Conservation (phyloP, 106 monocot genomes). For the Phalaenopsis aphrodite region DNA sequence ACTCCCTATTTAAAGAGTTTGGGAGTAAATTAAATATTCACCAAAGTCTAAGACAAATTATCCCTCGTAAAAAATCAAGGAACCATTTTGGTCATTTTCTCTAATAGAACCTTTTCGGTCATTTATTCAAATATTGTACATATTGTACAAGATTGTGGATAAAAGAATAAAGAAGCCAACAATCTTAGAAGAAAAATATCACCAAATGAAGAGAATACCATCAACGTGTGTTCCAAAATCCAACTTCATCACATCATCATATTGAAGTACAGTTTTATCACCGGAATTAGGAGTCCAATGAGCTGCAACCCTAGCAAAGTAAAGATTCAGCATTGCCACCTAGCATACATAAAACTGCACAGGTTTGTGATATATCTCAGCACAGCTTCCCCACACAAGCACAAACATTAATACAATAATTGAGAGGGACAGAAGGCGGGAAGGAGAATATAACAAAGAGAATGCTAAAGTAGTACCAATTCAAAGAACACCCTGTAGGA, state of each 20-base stretch:
- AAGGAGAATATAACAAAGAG: background rate
- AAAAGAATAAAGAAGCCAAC: background rate
- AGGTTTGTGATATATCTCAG: background rate
- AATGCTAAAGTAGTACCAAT: conserved; percentile 49
- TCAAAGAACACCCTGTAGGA: conserved; percentile 96
- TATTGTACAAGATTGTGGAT: background rate
- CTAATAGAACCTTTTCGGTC: too few relatives aligned
- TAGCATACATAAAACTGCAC: background rate
- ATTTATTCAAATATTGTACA: background rate
- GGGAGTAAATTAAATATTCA: too few relatives aligned
- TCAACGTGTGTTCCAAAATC: conserved; percentile 98
- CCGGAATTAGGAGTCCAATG: conserved; percentile 99
- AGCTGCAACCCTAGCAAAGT: conserved; percentile 82
- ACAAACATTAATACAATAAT: background rate
- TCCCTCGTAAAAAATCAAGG: too few relatives aligned
- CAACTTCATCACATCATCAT: conserved; percentile 99
- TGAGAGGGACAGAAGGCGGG: background rate
- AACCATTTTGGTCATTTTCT: too few relatives aligned
- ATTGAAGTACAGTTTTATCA: conserved; percentile 98
- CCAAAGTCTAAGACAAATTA: too few relatives aligned
- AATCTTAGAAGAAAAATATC: background rate
- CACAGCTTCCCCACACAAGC: background rate
- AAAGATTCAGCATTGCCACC: conserved; percentile 3
- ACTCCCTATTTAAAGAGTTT: too few relatives aligned
- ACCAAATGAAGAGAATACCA: conserved; percentile 30